phyloP scores from a whole-genome alignment of 495 filamentous ascomycete species.

The Xylaria sp. region DNA sequence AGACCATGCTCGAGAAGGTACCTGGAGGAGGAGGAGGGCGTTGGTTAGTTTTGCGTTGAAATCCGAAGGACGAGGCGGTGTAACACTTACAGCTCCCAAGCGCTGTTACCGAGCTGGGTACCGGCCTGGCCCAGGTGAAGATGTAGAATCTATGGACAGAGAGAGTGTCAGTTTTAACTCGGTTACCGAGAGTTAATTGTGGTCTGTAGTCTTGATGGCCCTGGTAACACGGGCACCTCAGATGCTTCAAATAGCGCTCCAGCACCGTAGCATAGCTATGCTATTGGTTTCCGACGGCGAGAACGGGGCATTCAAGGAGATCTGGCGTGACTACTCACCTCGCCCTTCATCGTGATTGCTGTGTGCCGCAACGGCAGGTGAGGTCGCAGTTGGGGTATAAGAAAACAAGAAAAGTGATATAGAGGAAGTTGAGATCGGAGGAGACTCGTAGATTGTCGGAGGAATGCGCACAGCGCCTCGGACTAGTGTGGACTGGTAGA shows the following conservation, averaged over 20 bases:
- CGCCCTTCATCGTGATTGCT: constrained; percentile 46
- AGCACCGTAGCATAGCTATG: constrained; percentile 18
- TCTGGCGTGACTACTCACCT: constrained; percentile 38
- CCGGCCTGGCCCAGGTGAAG: constrained; percentile 94
- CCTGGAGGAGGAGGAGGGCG: constrained; percentile 56
- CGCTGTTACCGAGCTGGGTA: constrained; percentile 90
- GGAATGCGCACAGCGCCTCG: constrained; percentile 41
- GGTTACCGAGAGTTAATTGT: background rate
- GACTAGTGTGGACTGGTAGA: too few relatives aligned
- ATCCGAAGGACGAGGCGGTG: constrained; percentile 44
- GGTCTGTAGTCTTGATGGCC: background rate
- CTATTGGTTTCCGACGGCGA: background rate
- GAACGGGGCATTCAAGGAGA: constrained; percentile 16
- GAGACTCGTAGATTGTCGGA: constrained; percentile 30
- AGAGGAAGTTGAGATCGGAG: constrained; percentile 32
- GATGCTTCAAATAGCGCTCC: background rate
- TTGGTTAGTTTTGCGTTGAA: constrained; percentile 22
- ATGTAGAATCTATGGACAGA: constrained; percentile 72
- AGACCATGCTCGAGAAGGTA: constrained; percentile 94
- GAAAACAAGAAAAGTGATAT: constrained; percentile 31
- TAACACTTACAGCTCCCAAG: constrained; percentile 87
- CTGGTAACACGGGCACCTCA: background rate
- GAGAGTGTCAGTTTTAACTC: constrained; percentile 8
- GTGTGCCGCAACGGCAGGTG: constrained; percentile 31
- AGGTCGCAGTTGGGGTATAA: constrained; percentile 23